Conservation (phyloP, 805 yeast species). For the Ogataea pilisensis region DNA sequence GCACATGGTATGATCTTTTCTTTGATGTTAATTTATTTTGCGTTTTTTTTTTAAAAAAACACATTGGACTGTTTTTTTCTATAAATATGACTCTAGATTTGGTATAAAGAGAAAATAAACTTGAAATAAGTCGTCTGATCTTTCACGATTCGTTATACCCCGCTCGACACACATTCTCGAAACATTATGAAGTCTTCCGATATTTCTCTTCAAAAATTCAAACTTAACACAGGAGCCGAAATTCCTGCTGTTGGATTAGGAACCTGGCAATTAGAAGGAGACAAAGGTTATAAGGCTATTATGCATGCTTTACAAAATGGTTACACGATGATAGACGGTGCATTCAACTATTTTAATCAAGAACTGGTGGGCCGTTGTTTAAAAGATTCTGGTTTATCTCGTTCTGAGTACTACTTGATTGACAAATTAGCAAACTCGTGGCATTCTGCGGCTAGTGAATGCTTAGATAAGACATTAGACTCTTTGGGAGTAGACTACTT, state of each 20-base stretch:
- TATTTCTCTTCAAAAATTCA: background rate
- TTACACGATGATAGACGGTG: slow-evolving; percentile 40
- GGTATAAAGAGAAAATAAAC: background rate
- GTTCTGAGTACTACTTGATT: slow-evolving; percentile 15
- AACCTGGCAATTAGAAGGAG: slow-evolving; percentile 19
- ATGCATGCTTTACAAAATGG: slow-evolving; percentile 32
- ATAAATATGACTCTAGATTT: too few species aligned
- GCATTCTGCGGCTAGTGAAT: slow-evolving; percentile 32
- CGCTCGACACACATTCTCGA: too few species aligned
- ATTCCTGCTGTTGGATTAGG: slow-evolving; percentile 23
- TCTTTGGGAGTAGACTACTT: slow-evolving; percentile 38
- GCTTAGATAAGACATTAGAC: slow-evolving; percentile 34
- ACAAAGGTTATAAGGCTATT: slow-evolving; percentile 12
- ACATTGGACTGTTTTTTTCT: too few species aligned
- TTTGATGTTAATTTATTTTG: too few species aligned
- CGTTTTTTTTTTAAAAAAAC: too few species aligned
- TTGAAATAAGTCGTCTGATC: too few species aligned
- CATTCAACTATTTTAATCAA: slow-evolving; percentile 38
- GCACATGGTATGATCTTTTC: too few species aligned
- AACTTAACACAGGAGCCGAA: slow-evolving; percentile 18
- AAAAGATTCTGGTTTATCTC: slow-evolving; percentile 8
- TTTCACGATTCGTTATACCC: too few species aligned
- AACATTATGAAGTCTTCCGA: background rate
- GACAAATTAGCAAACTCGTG: slow-evolving; percentile 19
- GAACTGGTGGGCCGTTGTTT: slow-evolving; percentile 39